Evolutionary conservation across 306 rosid genomes (phyloP).

Genomic region (Citrullus amarus): DNA sequence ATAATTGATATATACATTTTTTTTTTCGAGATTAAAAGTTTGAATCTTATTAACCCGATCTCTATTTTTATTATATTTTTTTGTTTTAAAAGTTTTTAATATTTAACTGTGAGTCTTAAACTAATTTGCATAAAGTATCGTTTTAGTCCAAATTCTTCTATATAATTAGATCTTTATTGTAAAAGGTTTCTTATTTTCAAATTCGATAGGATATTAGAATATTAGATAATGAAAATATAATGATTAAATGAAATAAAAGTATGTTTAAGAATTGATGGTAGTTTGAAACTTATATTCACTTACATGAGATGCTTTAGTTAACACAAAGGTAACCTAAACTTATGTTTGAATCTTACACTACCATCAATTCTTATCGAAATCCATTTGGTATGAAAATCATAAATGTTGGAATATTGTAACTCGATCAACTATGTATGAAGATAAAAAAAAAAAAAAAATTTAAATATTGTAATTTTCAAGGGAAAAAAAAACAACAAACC

Average conservation of each 20-base stretch:
- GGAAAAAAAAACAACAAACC: too few species aligned
- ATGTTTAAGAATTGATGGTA: not conserved
- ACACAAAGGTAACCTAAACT: not conserved
- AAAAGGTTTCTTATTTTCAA: not conserved
- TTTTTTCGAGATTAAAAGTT: too few species aligned
- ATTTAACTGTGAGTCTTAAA: not conserved
- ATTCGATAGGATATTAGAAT: not conserved
- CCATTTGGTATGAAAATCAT: not conserved
- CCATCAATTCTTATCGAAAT: not conserved
- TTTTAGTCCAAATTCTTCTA: not conserved
- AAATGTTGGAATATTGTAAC: not conserved
- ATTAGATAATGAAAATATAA: not conserved
- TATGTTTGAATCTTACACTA: not conserved
- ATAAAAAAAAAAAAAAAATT: too few species aligned
- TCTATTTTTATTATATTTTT: not conserved
- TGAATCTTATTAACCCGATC: too few species aligned
- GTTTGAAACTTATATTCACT: not conserved
- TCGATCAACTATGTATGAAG: not conserved
- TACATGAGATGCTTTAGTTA: not conserved
- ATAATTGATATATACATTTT: too few species aligned
- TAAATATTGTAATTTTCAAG: too few species aligned
- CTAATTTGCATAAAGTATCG: not conserved
- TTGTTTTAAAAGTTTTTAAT: not conserved
- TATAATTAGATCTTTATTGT: not conserved
- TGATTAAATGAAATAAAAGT: not conserved